Conservation (phyloP, 164 flowering plant genomes). For the Chloranthus sessilifolius region DNA sequence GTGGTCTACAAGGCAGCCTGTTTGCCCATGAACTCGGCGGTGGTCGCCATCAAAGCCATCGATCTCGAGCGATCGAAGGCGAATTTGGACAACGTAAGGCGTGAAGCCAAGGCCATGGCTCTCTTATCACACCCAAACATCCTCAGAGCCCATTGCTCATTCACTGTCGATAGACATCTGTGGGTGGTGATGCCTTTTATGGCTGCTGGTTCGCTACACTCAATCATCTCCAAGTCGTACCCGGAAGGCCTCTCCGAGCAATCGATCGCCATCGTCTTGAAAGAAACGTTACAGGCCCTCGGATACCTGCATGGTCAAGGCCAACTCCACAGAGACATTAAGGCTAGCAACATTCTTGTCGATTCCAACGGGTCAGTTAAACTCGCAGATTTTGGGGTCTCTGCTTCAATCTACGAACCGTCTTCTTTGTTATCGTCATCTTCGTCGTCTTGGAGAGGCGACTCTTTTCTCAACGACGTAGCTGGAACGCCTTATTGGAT, state of each 20-base stretch:
- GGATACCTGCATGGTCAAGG: slow-evolving; percentile 75
- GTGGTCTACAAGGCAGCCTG: slow-evolving; percentile 71
- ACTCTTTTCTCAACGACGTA: slow-evolving; percentile 40
- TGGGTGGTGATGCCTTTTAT: slow-evolving; percentile 97
- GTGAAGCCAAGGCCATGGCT: slow-evolving; percentile 60
- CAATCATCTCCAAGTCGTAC: slow-evolving; percentile 55
- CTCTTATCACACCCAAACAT: slow-evolving; percentile 81
- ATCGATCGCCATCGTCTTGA: slow-evolving; percentile 53
- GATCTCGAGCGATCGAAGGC: slow-evolving; percentile 53
- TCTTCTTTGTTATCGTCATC: slow-evolving; percentile 12
- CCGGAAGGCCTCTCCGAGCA: slow-evolving; percentile 62
- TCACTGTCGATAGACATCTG: slow-evolving; percentile 59
- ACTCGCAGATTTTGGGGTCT: slow-evolving; percentile 77
- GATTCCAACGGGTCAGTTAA: slow-evolving; percentile 58
- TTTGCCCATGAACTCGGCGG: slow-evolving; percentile 33
- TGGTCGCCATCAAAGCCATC: slow-evolving; percentile 73
- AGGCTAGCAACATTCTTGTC: slow-evolving; percentile 71
- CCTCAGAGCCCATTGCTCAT: slow-evolving; percentile 68
- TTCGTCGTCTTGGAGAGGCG: slow-evolving; percentile 15
- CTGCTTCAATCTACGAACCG: slow-evolving; percentile 62
- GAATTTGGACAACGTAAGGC: slow-evolving; percentile 41
- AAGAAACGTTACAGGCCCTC: slow-evolving; percentile 59
- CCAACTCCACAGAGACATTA: slow-evolving; percentile 70
- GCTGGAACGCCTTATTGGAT: slow-evolving; percentile 83
- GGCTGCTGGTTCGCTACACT: slow-evolving; percentile 77